Conservation (phyloP, 1,284 basidiomycete species). For the Athelia psychrophila region DNA sequence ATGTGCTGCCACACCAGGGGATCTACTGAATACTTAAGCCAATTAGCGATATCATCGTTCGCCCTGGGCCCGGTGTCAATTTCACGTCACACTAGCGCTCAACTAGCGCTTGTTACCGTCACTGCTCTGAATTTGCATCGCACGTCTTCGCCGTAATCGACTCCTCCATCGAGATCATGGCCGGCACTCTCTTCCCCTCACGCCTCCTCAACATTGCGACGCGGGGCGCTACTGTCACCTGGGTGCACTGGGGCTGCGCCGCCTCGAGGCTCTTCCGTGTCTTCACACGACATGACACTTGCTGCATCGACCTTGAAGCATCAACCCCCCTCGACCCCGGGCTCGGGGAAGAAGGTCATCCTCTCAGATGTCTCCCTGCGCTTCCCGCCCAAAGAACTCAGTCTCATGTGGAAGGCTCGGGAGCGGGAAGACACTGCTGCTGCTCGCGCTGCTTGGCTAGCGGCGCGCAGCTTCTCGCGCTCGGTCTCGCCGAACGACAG, state of each 20-base stretch:
- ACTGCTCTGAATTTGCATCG: constrained; percentile 81
- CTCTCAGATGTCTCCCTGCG: constrained; percentile 79
- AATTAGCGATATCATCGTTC: too few species aligned
- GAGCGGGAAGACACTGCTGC: constrained; percentile 80
- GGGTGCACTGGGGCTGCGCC: constrained; percentile 77
- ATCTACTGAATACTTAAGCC: too few species aligned
- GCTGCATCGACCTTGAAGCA: constrained; percentile 65
- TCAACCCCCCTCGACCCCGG: too few species aligned
- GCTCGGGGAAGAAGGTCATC: constrained; percentile 77
- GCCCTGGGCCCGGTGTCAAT: too few species aligned
- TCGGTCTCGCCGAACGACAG: too few species aligned
- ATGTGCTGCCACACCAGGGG: too few species aligned
- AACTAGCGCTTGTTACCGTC: too few species aligned
- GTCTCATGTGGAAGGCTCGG: constrained; percentile 82
- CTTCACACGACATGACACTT: constrained; percentile 38
- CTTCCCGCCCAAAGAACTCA: constrained; percentile 78
- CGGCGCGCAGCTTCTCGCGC: constrained; percentile 80
- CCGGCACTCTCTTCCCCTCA: constrained; percentile 81
- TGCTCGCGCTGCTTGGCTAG: constrained; percentile 91
- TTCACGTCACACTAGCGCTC: too few species aligned
- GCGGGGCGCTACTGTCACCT: constrained; percentile 84
- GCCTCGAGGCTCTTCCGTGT: constrained; percentile 36
- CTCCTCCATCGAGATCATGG: constrained; percentile 82
- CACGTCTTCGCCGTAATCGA: constrained; percentile 76
- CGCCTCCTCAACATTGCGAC: constrained; percentile 72